A percentile compares a stretch with the other conserved stretches of the same genome.
Conservation (phyloP, 2,329 filamentous ascomycete species). For the Neopestalotiopsis clavispora region DNA sequence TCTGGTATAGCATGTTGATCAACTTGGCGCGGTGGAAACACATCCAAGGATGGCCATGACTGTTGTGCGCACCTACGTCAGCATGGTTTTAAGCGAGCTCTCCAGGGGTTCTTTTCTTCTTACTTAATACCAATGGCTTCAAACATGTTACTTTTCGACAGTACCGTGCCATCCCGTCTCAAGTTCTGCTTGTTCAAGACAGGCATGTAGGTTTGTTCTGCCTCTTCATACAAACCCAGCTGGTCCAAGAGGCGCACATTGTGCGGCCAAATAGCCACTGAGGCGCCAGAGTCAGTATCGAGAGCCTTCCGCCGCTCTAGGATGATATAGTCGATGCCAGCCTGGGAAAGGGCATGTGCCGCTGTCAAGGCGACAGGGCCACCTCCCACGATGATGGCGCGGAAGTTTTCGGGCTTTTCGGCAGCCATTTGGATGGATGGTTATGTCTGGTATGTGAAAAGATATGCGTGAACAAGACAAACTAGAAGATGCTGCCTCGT, state of each 20-base stretch:
- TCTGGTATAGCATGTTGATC: constrained; percentile 27
- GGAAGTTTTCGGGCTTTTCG: constrained; percentile 24
- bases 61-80: constrained; percentile 18
- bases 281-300: constrained; percentile 27
- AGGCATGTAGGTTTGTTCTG: constrained; percentile 19
- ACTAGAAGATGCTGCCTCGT: neutral
- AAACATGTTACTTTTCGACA: constrained; percentile 22
- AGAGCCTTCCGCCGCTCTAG: constrained; percentile 30
- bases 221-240: constrained; percentile 25
- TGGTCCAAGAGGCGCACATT: constrained; percentile 35
- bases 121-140: constrained; percentile 21
- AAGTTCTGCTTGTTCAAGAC: constrained; percentile 19
- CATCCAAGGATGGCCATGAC: constrained; percentile 29
- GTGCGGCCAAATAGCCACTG: constrained; percentile 29
- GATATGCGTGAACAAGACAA: neutral
- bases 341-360: constrained; percentile 30
- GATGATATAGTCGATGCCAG: constrained; percentile 35
- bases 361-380: constrained; percentile 32
- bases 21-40: constrained; percentile 29
- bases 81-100: constrained; percentile 14
- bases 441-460: neutral
- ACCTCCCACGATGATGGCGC: constrained; percentile 32
- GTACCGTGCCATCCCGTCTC: constrained; percentile 17
- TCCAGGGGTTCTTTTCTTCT: neutral
- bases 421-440: constrained; percentile 1